Percentiles rank a stretch among this genome's conserved stretches.
These are phyloP conservation scores for Pelargonium citronellum DNA, from an alignment of 441 rosid genomes.

Conservation along the genomic window DNA sequence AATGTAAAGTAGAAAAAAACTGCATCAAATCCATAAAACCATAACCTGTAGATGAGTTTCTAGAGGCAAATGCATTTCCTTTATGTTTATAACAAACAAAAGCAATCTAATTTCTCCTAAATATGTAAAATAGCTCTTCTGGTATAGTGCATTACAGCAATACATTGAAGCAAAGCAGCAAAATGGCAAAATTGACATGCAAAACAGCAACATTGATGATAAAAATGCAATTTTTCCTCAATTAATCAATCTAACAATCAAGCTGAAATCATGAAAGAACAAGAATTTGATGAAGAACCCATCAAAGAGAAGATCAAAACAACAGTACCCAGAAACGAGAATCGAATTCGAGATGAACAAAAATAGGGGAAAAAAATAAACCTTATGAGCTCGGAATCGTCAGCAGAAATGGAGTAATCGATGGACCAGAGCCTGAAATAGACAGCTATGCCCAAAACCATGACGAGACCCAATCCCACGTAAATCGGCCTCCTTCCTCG, in stretches of 20 bases:
- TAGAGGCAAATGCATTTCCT: no score
- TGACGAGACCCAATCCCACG: conserved; percentile 48
- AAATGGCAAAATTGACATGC: background rate
- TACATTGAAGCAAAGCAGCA: background rate
- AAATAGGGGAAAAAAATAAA: conserved; percentile 15
- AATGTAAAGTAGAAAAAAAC: no score
- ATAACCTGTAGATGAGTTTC: no score
- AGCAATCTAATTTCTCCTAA: no score
- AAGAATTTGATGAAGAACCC: background rate
- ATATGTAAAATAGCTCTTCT: no score
- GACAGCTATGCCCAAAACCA: conserved; percentile 64
- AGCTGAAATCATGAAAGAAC: background rate
- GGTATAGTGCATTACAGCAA: no score
- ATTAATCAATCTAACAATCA: background rate
- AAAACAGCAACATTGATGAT: background rate
- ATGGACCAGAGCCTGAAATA: conserved; percentile 82
- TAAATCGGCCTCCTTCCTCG: conserved; percentile 44
- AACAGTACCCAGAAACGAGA: background rate
- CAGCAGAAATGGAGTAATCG: conserved; percentile 65
- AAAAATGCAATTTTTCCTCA: background rate
- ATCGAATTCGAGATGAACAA: background rate
- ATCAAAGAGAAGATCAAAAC: conserved; percentile 5
- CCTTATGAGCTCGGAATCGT: conserved; percentile 76
- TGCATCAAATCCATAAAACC: no score
- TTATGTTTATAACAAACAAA: no score